Evolutionary conservation across 768 basidiomycete species (phyloP).

Genomic region (Udeniomyces megalosporus): DNA sequence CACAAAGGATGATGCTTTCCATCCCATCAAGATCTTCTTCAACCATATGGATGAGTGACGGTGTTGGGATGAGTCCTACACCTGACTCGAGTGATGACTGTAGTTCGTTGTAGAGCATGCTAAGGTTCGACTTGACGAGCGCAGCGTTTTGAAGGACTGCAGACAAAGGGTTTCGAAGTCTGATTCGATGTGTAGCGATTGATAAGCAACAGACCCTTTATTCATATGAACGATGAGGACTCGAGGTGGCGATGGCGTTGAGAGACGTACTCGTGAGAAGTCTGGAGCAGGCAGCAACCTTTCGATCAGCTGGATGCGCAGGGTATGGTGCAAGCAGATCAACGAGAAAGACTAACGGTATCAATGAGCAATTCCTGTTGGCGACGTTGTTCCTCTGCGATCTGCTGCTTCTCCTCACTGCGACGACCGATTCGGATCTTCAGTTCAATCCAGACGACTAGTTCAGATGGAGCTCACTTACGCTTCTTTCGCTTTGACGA

Average conservation of each 20-base stretch:
- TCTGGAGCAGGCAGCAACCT: too few species aligned
- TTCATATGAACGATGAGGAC: too few species aligned
- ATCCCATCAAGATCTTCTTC: constrained; percentile 28
- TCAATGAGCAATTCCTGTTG: constrained; percentile 34
- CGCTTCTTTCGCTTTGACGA: constrained; percentile 20
- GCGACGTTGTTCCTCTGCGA: constrained; percentile 24
- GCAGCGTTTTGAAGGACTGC: constrained; percentile 21
- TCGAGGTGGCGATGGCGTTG: too few species aligned
- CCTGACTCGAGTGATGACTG: not conserved
- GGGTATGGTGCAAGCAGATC: not conserved
- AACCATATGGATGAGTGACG: constrained; percentile 16
- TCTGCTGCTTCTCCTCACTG: constrained; percentile 20
- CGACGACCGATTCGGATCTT: constrained; percentile 23
- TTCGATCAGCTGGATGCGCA: constrained; percentile 18
- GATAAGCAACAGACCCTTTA: too few species aligned
- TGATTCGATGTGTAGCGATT: not conserved
- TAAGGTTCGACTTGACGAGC: constrained; percentile 3
- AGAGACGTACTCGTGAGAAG: too few species aligned
- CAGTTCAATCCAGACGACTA: constrained; percentile 21
- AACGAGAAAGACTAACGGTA: constrained; percentile 26
- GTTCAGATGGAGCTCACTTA: constrained; percentile 13
- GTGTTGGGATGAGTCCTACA: constrained; percentile 12
- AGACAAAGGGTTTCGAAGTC: constrained; percentile 23
- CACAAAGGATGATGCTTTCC: constrained; percentile 32
- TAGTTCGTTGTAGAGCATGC: not conserved